Percentiles rank a stretch among this genome's conserved stretches.
These are phyloP conservation scores for Plenodomus lindquistii DNA, from an alignment of 2,329 filamentous ascomycete species.

Conservation along the genomic window DNA sequence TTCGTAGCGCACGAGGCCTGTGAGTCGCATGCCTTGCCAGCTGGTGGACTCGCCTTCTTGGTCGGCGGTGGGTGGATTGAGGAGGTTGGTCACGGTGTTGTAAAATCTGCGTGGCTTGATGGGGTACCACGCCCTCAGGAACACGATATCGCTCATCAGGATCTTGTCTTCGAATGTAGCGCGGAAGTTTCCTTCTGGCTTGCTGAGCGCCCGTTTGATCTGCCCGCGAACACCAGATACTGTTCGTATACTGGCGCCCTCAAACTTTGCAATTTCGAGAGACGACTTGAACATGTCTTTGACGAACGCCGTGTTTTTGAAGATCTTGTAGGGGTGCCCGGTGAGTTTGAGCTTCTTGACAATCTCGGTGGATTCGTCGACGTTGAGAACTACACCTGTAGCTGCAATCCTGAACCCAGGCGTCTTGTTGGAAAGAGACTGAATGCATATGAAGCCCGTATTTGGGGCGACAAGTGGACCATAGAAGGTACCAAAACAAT, in stretches of 20 bases:
- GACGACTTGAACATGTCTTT: slow-evolving; percentile 96
- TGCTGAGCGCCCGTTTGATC: slow-evolving; percentile 92
- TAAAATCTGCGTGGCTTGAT: slow-evolving; percentile 95
- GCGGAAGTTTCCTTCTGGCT: slow-evolving; percentile 93
- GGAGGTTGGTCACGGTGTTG: slow-evolving; percentile 90
- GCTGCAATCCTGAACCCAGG: slow-evolving; percentile 93
- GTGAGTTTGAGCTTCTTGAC: slow-evolving; percentile 99
- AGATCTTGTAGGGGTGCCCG: slow-evolving; percentile 93
- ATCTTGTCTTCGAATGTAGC: slow-evolving; percentile 99
- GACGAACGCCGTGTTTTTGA: slow-evolving; percentile 98
- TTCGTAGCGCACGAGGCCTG: slow-evolving; percentile 83
- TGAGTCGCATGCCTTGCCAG: slow-evolving; percentile 93
- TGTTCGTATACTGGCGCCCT: slow-evolving; percentile 92
- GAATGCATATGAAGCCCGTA: slow-evolving; percentile 92
- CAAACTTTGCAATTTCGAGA: slow-evolving; percentile 96
- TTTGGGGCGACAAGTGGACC: slow-evolving; percentile 94
- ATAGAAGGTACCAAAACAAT: slow-evolving; percentile 95
- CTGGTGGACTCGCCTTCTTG: slow-evolving; percentile 45
- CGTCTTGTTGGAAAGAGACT: slow-evolving; percentile 81
- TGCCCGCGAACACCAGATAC: slow-evolving; percentile 95
- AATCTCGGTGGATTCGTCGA: slow-evolving; percentile 95
- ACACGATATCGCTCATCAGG: slow-evolving; percentile 93
- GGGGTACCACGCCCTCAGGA: slow-evolving; percentile 95
- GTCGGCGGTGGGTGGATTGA: slow-evolving; percentile 58
- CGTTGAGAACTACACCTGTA: slow-evolving; percentile 88